Evolutionary conservation across 2,329 filamentous ascomycete species (phyloP), one percentile per base, ranked within the genome.

Genomic region (Purpureocillium lavendulum): DNA sequence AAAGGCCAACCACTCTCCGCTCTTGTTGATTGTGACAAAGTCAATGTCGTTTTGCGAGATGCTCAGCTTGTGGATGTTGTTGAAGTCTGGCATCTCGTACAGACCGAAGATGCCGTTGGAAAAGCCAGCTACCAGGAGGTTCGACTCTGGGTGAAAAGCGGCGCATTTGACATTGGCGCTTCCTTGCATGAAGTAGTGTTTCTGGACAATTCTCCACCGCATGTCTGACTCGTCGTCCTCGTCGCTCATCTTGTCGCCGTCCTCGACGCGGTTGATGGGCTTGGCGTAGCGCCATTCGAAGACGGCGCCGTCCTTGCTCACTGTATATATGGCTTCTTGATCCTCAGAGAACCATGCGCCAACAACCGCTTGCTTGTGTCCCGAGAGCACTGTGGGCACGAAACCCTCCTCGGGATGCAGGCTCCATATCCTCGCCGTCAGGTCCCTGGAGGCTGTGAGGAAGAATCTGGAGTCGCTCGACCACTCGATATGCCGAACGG

Each of bases 11-110:
- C 92, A 98, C 65, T 97, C 90, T 38, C 92, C 92, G 26, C 83
- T 86, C 59, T 86, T 84, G 66, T 97, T 98, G 56, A 96, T 87
- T 1, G 88, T 87, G 40, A 97, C 87, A 53, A 85, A 88, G 57
- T 97, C 90, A 45, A 98, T 96, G 49, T 94, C 86, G 53, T 92
- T 95, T 60, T 97, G 89, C 1, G 92, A 96, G 53, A 98, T 94
- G 65, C 88, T 95, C 42, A 77, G 62, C 38, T 86, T 92, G 62
- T 98, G 92, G 36, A 98, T 94, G 62, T 87, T 83, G 63, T 87
- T 94, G 63, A 97, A 97, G 48, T 90, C 86, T 10, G 94, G 94
- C 67, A 98, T 77, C 58, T 98, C 92, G 63, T 98, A 95, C 7
- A 98, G 72, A 16, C 86, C 86, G 60, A 98, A 98, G 7, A 94